Evolutionary conservation across 768 basidiomycete genomes (phyloP).

Genomic region (Suillus americanus): DNA sequence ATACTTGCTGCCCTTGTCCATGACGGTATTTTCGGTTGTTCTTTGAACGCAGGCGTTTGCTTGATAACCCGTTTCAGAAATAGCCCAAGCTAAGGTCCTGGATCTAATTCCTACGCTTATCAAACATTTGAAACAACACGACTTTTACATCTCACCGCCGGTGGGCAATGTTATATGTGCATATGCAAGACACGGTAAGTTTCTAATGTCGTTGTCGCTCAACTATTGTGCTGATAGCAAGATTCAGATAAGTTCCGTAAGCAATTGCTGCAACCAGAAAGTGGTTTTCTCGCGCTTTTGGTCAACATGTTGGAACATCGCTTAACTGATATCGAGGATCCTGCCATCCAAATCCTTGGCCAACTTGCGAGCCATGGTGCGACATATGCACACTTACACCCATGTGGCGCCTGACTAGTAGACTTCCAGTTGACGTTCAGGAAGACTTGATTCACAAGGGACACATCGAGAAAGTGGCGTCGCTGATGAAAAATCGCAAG

Average conservation of each 20-base stretch:
- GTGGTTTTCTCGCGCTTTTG: background rate
- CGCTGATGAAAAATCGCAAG: conserved; percentile 1
- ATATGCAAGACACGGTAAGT: background rate
- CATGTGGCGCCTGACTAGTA: background rate
- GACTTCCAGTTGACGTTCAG: conserved; percentile 1
- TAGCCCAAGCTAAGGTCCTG: background rate
- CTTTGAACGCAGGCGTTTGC: background rate
- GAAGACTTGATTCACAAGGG: conserved; percentile 1
- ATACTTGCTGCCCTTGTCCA: conserved; percentile 8
- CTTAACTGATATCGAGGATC: conserved; percentile 8
- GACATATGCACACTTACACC: background rate
- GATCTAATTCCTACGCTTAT: background rate
- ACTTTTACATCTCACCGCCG: conserved; percentile 8
- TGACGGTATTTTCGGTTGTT: background rate
- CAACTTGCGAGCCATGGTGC: conserved; percentile 1
- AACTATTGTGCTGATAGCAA: background rate
- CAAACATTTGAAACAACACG: conserved; percentile 3
- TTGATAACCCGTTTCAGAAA: background rate
- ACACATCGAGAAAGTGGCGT: background rate
- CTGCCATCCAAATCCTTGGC: conserved; percentile 6
- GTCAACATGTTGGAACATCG: conserved; percentile 10
- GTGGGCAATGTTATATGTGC: conserved; percentile 7
- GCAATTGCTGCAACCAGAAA: background rate
- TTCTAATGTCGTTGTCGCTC: too few species aligned
- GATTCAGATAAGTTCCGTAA: background rate